These are phyloP conservation scores for Larix sibirica DNA, from an alignment of 83 land plant genomes.

Conservation along the genomic window DNA sequence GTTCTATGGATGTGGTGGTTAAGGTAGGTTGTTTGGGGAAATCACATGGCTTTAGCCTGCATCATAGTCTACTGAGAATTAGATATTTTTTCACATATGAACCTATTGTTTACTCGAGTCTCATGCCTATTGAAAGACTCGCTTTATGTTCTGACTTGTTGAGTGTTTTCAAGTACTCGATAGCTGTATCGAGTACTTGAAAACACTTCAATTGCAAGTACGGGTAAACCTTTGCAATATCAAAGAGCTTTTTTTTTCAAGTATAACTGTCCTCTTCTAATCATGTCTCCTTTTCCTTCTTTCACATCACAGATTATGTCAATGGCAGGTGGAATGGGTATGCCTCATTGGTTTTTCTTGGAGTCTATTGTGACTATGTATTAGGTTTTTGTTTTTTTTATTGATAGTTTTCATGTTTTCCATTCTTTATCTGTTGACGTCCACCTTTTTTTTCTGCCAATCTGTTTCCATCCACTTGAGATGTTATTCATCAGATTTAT, in stretches of 20 bases:
- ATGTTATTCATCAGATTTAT: too few relatives aligned
- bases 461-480: too few relatives aligned
- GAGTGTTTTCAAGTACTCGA: too few relatives aligned
- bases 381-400: too few relatives aligned
- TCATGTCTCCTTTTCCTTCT: not conserved
- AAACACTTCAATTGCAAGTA: slow-evolving; percentile 64
- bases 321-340: slow-evolving; percentile 66
- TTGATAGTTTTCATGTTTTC: too few relatives aligned
- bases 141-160: not conserved
- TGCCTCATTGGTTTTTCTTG: slow-evolving; percentile 67
- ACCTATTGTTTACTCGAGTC: not conserved
- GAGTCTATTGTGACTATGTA: too few relatives aligned
- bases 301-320: slow-evolving; percentile 63
- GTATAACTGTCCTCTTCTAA: not conserved
- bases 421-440: too few relatives aligned
- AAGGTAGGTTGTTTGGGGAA: too few relatives aligned
- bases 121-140: not conserved
- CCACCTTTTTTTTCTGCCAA: too few relatives aligned
- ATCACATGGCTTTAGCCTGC: not conserved
- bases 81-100: not conserved
- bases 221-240: slow-evolving; percentile 23
- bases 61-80: not conserved
- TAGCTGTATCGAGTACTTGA: slow-evolving; percentile 51
- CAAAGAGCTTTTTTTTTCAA: not conserved
- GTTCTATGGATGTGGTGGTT: too few relatives aligned